phyloP scores from a whole-genome alignment of 2,329 filamentous ascomycete species.

The Paraphoma sp. region DNA sequence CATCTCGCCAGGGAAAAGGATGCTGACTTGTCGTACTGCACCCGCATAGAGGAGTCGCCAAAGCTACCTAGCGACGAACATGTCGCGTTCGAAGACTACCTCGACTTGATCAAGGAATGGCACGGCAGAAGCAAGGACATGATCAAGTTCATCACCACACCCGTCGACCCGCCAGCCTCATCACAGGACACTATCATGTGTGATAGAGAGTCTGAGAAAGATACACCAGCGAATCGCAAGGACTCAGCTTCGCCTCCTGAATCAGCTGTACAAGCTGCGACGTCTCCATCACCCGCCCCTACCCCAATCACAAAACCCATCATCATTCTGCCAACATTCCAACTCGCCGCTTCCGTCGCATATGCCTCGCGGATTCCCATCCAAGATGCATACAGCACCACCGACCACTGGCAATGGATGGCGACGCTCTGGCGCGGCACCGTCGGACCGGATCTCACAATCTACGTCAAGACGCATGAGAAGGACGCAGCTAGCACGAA shows the following conservation, averaged over 20 bases:
- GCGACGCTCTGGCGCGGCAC: slow-evolving; percentile 91
- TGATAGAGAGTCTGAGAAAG: slow-evolving; percentile 19
- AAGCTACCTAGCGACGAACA: slow-evolving; percentile 49
- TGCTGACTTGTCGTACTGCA: slow-evolving; percentile 53
- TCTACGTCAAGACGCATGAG: slow-evolving; percentile 63
- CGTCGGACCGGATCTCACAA: slow-evolving; percentile 78
- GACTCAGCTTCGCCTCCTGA: slow-evolving; percentile 22
- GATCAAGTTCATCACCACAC: slow-evolving; percentile 59
- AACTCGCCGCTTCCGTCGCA: slow-evolving; percentile 77
- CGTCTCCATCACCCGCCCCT: slow-evolving; percentile 9
- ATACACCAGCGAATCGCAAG: slow-evolving; percentile 12
- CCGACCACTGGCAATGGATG: slow-evolving; percentile 99
- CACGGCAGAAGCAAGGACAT: slow-evolving; percentile 78
- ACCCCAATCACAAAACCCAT: slow-evolving; percentile 62
- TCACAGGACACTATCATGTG: slow-evolving; percentile 6
- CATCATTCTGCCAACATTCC: slow-evolving; percentile 79
- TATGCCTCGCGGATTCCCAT: slow-evolving; percentile 79
- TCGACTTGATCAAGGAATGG: slow-evolving; percentile 74
- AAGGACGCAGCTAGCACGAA: slow-evolving; percentile 42
- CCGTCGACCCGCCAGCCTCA: slow-evolving; percentile 9
- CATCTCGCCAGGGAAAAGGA: slow-evolving; percentile 61
- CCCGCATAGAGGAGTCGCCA: slow-evolving; percentile 59
- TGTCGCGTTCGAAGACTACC: slow-evolving; percentile 61
- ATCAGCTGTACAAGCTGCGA: slow-evolving; percentile 3
- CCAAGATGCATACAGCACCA: slow-evolving; percentile 75